A percentile compares a stretch with the other conserved stretches of the same genome.
Evolutionary conservation across 225 moss, liverwort and hornwort genomes (phyloP).

Genomic region (Antitrichia curtipendula): DNA sequence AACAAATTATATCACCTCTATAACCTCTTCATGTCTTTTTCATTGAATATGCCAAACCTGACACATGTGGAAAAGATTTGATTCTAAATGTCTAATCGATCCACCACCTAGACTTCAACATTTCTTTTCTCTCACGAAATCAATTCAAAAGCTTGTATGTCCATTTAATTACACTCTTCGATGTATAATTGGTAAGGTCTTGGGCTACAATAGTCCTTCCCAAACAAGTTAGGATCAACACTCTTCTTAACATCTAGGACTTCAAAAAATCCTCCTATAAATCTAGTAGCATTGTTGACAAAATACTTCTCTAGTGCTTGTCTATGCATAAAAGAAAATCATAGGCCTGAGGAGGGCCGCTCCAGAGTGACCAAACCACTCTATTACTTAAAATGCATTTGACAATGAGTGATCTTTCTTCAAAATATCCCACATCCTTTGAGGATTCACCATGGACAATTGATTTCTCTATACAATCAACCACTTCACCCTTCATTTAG

Average conservation of each 20-base stretch:
- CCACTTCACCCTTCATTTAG: too few species aligned
- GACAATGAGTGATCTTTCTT: too few species aligned
- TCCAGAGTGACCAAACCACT: too few species aligned
- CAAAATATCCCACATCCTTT: too few species aligned
- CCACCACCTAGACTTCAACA: neutral
- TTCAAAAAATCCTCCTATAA: too few species aligned
- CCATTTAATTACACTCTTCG: neutral
- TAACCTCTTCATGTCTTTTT: neutral
- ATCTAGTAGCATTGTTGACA: neutral
- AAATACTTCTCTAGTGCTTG: neutral
- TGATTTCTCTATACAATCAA: too few species aligned
- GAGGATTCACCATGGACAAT: too few species aligned
- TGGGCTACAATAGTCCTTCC: fast-evolving
- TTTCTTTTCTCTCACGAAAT: neutral
- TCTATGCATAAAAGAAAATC: too few species aligned
- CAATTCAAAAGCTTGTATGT: neutral
- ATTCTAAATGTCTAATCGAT: neutral
- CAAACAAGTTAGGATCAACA: too few species aligned
- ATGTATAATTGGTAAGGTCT: neutral
- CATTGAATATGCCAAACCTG: neutral
- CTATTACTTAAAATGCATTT: too few species aligned
- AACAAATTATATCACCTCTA: neutral
- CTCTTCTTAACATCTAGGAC: too few species aligned
- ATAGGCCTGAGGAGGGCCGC: too few species aligned
- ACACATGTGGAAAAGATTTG: neutral